Base-by-base conservation (phyloP, 257 asterid genomes). In the Haberlea rhodopensis region DNA sequence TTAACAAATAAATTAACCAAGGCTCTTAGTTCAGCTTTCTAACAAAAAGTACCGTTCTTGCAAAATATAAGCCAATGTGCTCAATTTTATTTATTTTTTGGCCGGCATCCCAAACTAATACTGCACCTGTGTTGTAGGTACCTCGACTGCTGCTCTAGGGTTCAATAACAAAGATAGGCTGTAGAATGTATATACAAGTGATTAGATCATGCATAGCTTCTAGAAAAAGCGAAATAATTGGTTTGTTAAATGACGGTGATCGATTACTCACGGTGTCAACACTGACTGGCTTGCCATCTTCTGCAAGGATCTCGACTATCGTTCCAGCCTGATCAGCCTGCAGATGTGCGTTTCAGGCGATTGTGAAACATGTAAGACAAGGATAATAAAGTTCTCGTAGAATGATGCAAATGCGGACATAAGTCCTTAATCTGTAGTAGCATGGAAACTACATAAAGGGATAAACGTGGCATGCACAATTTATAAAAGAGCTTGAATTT, bases 241-340 rank as follows among this genome's bases (percentile, higher is more conserved):
- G 8, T 53, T 6, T 53, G 18, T 31, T 54, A 32, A 66, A 25
- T 32, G 58, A 31, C 8, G n/a, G 67, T 13, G 67, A 16, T 21
- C 7, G 10, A 70, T 53, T 34, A 83, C 87, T 87, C 67, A 90
- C 97, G 23, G 84, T 72, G 78, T 80, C 92, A 46, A 90, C 74
- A 60, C 92, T 87, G 71, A 90, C 95, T 28, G 95, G 82, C 79
- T 90, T 90, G 76, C 86, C 92, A 67, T 90, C 97, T 71, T 87
- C 92, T 1, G 72, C 85, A 66, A 90, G 6, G 43, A 85, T 37
- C 72, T 90, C 97, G 60, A 84, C 78, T 21, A 90, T 37, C 11
- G 95, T 87, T 75, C 97, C 97, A 5, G 95, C 65, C 52, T 67
- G 81, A 74, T 87, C 95, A 55, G 95, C 87, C 97, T 90, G 79